phyloP scores from a whole-genome alignment of 164 flowering plant species.

The Berberis thunbergii region DNA sequence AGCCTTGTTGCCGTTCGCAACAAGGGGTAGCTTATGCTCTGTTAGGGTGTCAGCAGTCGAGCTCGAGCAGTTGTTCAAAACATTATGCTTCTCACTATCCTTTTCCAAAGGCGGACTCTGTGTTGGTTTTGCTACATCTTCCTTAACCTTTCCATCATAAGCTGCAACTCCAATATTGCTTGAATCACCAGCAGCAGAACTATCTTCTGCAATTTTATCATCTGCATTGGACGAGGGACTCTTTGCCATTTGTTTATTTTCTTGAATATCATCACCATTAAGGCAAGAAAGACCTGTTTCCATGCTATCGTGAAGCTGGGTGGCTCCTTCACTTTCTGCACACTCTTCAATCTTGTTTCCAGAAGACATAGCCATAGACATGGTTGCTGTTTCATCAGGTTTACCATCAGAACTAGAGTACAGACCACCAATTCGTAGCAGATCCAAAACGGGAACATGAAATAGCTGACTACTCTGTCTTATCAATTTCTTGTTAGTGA shows the following conservation, averaged over 20 bases:
- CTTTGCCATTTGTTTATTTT: neutral
- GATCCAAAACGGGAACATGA: slow-evolving; percentile 17
- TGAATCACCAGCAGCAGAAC: too few relatives aligned
- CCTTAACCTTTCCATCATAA: slow-evolving; percentile 5
- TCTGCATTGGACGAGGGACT: too few relatives aligned
- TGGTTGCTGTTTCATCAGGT: slow-evolving; percentile 8
- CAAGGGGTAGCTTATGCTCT: too few relatives aligned
- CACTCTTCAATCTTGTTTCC: slow-evolving; percentile 1
- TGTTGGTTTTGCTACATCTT: slow-evolving; percentile 14
- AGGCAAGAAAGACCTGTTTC: neutral
- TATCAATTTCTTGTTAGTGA: slow-evolving; percentile 11
- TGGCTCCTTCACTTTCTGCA: neutral
- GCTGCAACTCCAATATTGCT: too few relatives aligned
- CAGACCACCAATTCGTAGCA: slow-evolving; percentile 14
- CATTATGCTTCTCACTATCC: neutral
- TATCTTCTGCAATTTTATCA: too few relatives aligned
- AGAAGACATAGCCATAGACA: slow-evolving; percentile 3
- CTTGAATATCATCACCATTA: neutral
- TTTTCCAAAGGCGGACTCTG: slow-evolving; percentile 6
- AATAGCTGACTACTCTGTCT: slow-evolving; percentile 12
- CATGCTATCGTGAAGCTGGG: neutral
- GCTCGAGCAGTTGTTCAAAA: too few relatives aligned
- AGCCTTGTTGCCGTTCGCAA: slow-evolving; percentile 3
- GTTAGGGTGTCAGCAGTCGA: too few relatives aligned
- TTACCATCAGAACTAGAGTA: slow-evolving; percentile 5